Conservation (phyloP, 23 red algal species). For the Gracilaria domingensis region DNA sequence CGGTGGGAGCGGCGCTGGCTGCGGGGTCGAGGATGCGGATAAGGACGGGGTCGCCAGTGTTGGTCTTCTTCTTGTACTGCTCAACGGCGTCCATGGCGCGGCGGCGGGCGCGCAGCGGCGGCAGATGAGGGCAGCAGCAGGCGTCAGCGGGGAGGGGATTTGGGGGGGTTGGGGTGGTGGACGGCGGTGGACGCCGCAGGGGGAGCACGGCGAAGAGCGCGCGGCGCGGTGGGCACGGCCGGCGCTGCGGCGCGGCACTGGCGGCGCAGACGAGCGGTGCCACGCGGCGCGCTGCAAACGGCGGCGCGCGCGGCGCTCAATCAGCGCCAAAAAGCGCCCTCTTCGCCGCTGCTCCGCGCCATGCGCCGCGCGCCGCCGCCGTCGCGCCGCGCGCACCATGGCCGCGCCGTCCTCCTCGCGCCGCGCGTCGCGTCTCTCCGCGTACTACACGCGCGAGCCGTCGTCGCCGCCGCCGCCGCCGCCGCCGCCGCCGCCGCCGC, state of each 20-base stretch:
- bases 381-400: not conserved
- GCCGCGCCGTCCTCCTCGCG: not conserved
- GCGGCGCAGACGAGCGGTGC: no score
- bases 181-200: not conserved
- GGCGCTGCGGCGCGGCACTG: no score
- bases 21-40: constrained; percentile 9
- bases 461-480: not conserved
- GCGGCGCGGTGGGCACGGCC: no score
- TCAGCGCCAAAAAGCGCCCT: no score
- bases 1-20: constrained; percentile 1
- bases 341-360: no score
- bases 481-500: not conserved
- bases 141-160: no score
- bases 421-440: constrained; percentile 1
- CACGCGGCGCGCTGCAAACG: no score
- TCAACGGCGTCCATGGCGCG: constrained; percentile 27
- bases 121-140: no score
- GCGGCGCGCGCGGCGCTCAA: no score
- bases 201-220: no score
- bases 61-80: constrained; percentile 63
- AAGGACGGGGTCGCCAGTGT: constrained; percentile 50
- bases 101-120: no score
- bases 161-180: no score
- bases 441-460: not conserved
- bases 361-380: not conserved